Conservation (phyloP, 2,329 filamentous ascomycete species). For the Alternaria sp. region DNA sequence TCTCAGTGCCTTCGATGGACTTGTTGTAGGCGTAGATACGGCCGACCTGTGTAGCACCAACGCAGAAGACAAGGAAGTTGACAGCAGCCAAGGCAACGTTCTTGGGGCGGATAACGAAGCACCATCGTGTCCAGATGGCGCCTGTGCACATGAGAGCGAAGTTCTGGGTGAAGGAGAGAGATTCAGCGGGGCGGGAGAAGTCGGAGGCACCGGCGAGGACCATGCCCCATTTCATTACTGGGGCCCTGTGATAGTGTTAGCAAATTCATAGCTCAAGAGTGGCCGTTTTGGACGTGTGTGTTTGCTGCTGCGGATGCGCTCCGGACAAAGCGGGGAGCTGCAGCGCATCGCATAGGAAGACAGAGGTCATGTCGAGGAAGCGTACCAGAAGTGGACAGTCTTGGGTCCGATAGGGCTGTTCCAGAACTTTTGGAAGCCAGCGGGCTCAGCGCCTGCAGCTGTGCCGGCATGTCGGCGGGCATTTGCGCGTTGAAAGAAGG, state of each 20-base stretch:
- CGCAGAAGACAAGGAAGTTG: slow-evolving; percentile 95
- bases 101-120: slow-evolving; percentile 92
- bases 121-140: slow-evolving; percentile 98
- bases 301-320: slow-evolving; percentile 1
- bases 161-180: slow-evolving; percentile 94
- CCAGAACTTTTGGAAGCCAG: slow-evolving; percentile 73
- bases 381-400: slow-evolving; percentile 98
- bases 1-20: slow-evolving; percentile 62
- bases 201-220: slow-evolving; percentile 93
- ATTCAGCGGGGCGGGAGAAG: slow-evolving; percentile 88
- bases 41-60: slow-evolving; percentile 81
- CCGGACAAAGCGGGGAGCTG: slow-evolving; percentile 15
- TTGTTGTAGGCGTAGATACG: slow-evolving; percentile 76
- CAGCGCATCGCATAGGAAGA: background rate
- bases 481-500: slow-evolving; percentile 60
- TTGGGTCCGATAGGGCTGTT: slow-evolving; percentile 60
- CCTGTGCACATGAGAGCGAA: slow-evolving; percentile 88
- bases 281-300: background rate
- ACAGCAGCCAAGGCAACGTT: slow-evolving; percentile 94
- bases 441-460: slow-evolving; percentile 62
- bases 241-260: slow-evolving; percentile 68
- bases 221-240: slow-evolving; percentile 93
- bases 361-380: background rate
- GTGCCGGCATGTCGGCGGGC: slow-evolving; percentile 75
- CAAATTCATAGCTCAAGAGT: background rate